Base-by-base conservation (phyloP, 1,139 yeast species). In the Sugiyamaella sp. region DNA sequence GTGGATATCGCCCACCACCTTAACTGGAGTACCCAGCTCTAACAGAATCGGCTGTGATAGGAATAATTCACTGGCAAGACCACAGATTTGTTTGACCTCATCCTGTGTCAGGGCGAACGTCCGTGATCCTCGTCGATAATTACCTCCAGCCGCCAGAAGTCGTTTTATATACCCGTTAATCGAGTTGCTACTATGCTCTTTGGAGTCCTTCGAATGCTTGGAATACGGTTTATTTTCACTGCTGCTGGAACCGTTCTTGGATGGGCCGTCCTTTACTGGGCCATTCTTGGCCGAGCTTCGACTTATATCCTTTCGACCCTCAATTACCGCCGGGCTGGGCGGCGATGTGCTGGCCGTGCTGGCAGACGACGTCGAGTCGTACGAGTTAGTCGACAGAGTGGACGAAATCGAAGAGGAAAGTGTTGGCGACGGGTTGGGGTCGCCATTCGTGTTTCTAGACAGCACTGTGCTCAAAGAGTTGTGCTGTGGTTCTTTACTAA, bases 1-100 rank as follows among this genome's bases (percentile, higher is more conserved):
- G 70, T 88, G 96, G 52, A 88, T 82, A 70, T 88, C 96, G 51
- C 95, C 96, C 27, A 88, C 95, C 51, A 89, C 82, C 69, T 88
- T 88, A 27, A 88, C 93, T 0, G 96, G 95, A 0, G 95, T 89
- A 29, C 89, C 84, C 56, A 89, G 73, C 66, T 85, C 84, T 60
- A 89, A 74, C 53, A 89, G 72, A 39, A 87, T 80, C 12, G 97
- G 96, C 67, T 89, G 96, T 25, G 78, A 79, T 70, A 88, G 69
- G 58, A 89, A 86, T 19, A 87, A 78, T 56, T 83, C 82, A 53
- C 95, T 74, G 1, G 89, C 84, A 59, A 80, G 82, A 27, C 81
- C 76, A 66, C 93, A 83, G 52, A 89, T 80, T 56, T 76, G 75
- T 62, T 82, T 81, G 55, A 87, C 78, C 66, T 86, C 93, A 60